A percentile compares a stretch with the other conserved stretches of the same genome.
Conservation (phyloP, 768 basidiomycete genomes). For the Leccinum subgranulosum region DNA sequence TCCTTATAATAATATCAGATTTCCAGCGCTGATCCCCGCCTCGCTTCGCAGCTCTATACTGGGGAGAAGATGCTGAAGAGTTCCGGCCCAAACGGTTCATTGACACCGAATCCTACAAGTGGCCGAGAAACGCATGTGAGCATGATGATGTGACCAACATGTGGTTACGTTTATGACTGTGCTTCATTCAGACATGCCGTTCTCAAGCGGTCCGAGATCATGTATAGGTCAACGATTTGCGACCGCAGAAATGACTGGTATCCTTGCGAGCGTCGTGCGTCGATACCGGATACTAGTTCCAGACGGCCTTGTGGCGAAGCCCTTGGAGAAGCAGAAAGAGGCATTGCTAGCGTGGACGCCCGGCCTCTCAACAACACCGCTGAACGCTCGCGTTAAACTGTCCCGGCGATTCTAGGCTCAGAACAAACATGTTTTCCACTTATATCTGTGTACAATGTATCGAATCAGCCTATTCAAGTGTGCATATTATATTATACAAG, state of each 20-base stretch:
- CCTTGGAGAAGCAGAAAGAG: constrained; percentile 33
- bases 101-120: constrained; percentile 42
- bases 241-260: constrained; percentile 37
- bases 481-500: background rate
- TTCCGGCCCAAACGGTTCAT: too few relatives aligned
- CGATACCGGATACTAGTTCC: constrained; percentile 42
- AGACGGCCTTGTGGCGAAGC: constrained; percentile 27
- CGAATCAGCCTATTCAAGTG: background rate
- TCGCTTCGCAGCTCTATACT: too few relatives aligned
- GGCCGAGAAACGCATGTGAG: background rate
- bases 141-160: too few relatives aligned
- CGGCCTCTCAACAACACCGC: constrained; percentile 35
- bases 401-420: constrained; percentile 9
- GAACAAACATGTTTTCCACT: background rate
- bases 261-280: constrained; percentile 43
- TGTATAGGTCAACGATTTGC: constrained; percentile 52
- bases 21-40: too few relatives aligned
- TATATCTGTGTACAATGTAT: background rate
- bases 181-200: too few relatives aligned
- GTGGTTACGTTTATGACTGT: too few relatives aligned
- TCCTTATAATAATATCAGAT: too few relatives aligned
- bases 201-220: constrained; percentile 43
- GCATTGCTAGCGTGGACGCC: constrained; percentile 36
- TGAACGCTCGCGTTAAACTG: constrained; percentile 24
- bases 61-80: too few relatives aligned